Evolutionary conservation across 805 yeast genomes (phyloP), one percentile per base, ranked within the genome.

Genomic region (Spathaspora gorwiae): DNA sequence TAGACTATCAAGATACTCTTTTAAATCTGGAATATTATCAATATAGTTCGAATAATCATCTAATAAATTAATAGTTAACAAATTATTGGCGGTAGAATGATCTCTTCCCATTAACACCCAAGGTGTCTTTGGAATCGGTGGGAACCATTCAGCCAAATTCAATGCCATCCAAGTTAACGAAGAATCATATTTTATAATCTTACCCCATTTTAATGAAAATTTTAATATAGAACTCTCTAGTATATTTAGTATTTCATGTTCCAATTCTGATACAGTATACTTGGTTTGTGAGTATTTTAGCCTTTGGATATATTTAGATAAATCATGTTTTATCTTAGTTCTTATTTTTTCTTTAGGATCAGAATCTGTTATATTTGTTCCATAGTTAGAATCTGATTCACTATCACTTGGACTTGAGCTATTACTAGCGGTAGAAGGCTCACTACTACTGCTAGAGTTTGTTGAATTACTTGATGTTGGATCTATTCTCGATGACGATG

Each of bases 141-240:
- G 90, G 30, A 81, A 76, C 96, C 96, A 90, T 61, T 89, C 96
- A 0, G 96, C 92, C 38, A 90, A 66, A 9, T 89, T 90, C 30
- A 88, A 65, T 0, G 96, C 97, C 14, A 87, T 79, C 96, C 96
- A 90, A 2, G 92, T 76, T 55, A 90, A 72, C 0, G 95, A 90
- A 37, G 84, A 75, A 61, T 88, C 94, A 60, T 90, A 90, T 53
- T 81, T 81, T 44, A 87, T 78, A 46, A 83, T 72, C 34, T 73
- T 71, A 6, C 94, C 90, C 95, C 96, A 90, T 66, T 87, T 87
- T 29, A 64, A 65, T 35, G 86, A 65, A 58, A 90, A 90, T 46
- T 75, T 75, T 37, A 73, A 56, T 12, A 90, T 77, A 6, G 95
- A 74, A 33, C 67, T 64, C 55, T 85, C 83, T 48, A 88, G 64